Evolutionary conservation across 2,329 filamentous ascomycete species (phyloP), one percentile per base, ranked within the genome.

Genomic region (Calonectria leucothoes): DNA sequence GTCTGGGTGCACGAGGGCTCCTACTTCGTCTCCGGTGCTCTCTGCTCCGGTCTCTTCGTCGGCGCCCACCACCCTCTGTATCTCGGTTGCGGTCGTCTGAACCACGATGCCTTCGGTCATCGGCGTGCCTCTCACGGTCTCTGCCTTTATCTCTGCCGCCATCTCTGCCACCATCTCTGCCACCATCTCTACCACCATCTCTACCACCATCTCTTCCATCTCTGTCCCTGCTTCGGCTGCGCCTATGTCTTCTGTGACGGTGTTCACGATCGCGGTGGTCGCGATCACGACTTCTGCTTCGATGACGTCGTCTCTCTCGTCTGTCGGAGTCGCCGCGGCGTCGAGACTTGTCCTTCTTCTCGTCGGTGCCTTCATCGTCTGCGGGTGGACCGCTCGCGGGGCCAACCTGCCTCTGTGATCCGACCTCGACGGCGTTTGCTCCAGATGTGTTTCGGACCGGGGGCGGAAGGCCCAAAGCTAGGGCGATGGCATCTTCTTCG

Each of bases 401-500:
- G 0, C 81, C 83, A 14, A 85, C 77, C 8, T 84, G 79, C 71
- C 86, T 83, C 67, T 83, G 83, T 2, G 77, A 79, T 6, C 86
- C 89, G 33, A 93, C 89, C 49, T 92, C 93, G 14, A 98, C 84
- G 0, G 94, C 91, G 82, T 97, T 97, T 3, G 90, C 89, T 5
- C 89, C 90, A 1, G 89, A 90, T 0, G 87, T 86, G 63, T 91
- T 89, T 66, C 91, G 88, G 8, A 88, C 86, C 1, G 93, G 90
- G 2, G 94, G 89, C 0, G 95, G 95, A 35, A 98, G 86, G 0
- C 97, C 97, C 68, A 99, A 86, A 0, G 96, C 96, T 55, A 88
- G 89, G 4, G 95, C 93, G 82, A 98, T 93, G 1, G 96, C 97
- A 83, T 98, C 96, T 82, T 98, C 94, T 81, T 99, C 97, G 0